Evolutionary conservation across 192 early-diverging fungal species (phyloP), one percentile per base, ranked within the genome.

Genomic region (Obelidium mucronatum): DNA sequence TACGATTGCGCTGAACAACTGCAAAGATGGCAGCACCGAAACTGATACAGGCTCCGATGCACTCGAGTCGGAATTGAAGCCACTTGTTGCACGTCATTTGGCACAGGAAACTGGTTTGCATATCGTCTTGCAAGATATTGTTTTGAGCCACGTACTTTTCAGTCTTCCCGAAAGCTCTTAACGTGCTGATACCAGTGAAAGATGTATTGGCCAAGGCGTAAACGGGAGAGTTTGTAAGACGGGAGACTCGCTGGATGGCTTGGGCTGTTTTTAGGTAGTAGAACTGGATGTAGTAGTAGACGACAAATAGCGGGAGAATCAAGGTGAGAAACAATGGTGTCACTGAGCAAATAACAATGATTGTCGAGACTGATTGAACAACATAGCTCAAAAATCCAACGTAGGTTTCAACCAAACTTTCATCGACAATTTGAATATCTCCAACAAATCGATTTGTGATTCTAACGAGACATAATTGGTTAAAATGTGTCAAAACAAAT

Each of bases 401-500:
- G 37, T 73, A 82, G n/a, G 75, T 77, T 68, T 73, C 75, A 33
- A 66, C 63, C 22, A 81, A 56, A 48, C 28, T 58, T 67, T 92
- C 89, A 67, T 92, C 93, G 13, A 92, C 78, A 33, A 85, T 86
- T 62, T 86, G 81, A 44, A 89, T 83, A 69, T 95, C 93, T 51
- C 90, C 91, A 40, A 90, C 90, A 74, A 95, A 93, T n/a, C 93
- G 90, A 68, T 94, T 92, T n/a, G 93, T 78, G 71, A 94, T 89
- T 60, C 93, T n/a, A n/a, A n/a, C n/a, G n/a, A n/a, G n/a, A n/a
- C n/a, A n/a, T n/a, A n/a, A n/a, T n/a, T n/a, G n/a, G n/a, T n/a
- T n/a, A n/a, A n/a, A n/a, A n/a, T n/a, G n/a, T n/a, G n/a, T n/a
- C n/a, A n/a, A n/a, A n/a, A n/a, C n/a, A n/a, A n/a, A n/a, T n/a